phyloP scores from a whole-genome alignment of 352 stramenopile genomes.

The Globisporangium spinosum region DNA sequence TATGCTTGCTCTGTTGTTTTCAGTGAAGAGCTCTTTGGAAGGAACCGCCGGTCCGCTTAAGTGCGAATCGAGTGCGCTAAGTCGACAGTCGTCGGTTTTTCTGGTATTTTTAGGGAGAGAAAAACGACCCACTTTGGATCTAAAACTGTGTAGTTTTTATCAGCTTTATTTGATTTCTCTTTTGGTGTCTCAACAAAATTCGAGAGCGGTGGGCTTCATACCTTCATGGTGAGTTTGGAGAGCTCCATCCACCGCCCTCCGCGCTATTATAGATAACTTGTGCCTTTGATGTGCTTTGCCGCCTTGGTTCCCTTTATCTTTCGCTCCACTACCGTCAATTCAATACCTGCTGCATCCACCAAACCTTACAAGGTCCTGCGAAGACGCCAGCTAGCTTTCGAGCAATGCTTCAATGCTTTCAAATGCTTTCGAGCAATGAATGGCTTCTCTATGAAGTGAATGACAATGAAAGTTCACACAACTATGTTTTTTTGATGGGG shows the following conservation, averaged over 20 bases:
- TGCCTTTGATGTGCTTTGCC: too few relatives aligned
- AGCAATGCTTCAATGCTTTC: not conserved
- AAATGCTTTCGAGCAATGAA: not conserved
- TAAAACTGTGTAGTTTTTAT: too few relatives aligned
- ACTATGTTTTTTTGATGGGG: not conserved
- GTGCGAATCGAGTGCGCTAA: too few relatives aligned
- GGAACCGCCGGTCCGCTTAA: too few relatives aligned
- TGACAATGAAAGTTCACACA: not conserved
- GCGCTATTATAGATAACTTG: too few relatives aligned
- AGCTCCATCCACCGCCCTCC: too few relatives aligned
- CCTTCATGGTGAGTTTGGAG: too few relatives aligned
- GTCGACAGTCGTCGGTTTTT: not conserved
- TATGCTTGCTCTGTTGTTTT: not conserved
- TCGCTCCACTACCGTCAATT: not conserved
- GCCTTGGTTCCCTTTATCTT: not conserved
- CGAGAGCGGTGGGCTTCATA: too few relatives aligned
- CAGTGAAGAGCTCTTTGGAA: too few relatives aligned
- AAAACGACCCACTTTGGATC: not conserved
- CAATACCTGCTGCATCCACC: too few relatives aligned
- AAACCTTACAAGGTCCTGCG: not conserved
- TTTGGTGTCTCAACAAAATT: not conserved
- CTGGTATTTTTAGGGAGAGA: not conserved
- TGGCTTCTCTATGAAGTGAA: not conserved
- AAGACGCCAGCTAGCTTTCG: not conserved
- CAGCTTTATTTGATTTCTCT: not conserved